Conservation (phyloP, 192 early-diverging fungal species). For the Coemansia sp. region DNA sequence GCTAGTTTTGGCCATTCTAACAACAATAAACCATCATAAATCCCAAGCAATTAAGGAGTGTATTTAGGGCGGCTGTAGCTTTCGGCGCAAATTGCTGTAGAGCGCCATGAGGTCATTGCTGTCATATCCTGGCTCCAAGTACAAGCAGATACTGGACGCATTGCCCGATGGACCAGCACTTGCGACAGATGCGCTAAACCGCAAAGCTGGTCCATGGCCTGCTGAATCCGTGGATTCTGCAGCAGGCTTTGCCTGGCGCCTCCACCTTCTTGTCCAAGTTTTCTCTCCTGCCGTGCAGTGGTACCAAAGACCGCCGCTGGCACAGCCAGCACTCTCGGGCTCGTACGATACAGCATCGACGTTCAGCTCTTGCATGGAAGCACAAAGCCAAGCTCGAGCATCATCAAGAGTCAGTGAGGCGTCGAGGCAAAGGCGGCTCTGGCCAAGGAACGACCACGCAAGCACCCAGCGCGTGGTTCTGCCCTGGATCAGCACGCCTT, state of each 20-base stretch:
- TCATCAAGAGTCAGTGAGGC: background rate
- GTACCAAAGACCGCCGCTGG: background rate
- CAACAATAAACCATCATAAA: too few species aligned
- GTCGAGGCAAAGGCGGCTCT: slow-evolving; percentile 14
- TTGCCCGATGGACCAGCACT: background rate
- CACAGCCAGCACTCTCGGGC: background rate
- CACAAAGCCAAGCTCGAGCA: slow-evolving; percentile 9
- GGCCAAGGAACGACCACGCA: slow-evolving; percentile 41
- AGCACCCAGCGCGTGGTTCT: slow-evolving; percentile 43
- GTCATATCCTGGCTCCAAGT: slow-evolving; percentile 12
- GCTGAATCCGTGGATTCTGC: background rate
- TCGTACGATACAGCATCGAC: background rate
- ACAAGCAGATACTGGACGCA: slow-evolving; percentile 4
- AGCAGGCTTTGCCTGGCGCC: slow-evolving; percentile 6
- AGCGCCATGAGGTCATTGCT: slow-evolving; percentile 33
- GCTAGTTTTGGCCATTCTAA: too few species aligned
- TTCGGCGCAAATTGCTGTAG: slow-evolving; percentile 28
- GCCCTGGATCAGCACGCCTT: slow-evolving; percentile 26
- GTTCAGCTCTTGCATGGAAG: background rate
- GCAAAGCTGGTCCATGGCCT: background rate
- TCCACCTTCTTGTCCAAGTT: slow-evolving; percentile 35
- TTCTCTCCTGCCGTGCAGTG: slow-evolving; percentile 14
- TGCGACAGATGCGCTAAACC: slow-evolving; percentile 37
- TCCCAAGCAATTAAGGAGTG: background rate
- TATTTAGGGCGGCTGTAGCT: background rate